Conservation (phyloP, 768 basidiomycete species). For the Rossbeevera mucosa region DNA sequence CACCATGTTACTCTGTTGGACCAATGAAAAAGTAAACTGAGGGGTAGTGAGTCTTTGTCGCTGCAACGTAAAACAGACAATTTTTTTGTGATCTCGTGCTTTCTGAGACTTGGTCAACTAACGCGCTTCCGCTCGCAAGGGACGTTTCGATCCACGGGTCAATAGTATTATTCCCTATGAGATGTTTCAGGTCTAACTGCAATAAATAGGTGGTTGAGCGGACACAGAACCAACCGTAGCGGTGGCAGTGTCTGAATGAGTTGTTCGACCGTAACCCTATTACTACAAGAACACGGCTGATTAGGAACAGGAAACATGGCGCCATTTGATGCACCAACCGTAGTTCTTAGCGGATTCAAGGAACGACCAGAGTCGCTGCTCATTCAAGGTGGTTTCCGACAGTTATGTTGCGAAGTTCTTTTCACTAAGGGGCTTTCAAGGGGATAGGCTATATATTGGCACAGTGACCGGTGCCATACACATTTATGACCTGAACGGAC, state of each 20-base stretch:
- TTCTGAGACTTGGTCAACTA: neutral
- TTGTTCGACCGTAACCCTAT: too few relatives aligned
- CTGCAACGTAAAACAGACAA: neutral
- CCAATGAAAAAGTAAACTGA: neutral
- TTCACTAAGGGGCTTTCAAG: conserved; percentile 28
- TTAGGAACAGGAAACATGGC: conserved; percentile 26
- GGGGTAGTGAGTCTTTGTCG: neutral
- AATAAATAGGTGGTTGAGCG: neutral
- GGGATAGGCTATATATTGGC: conserved; percentile 58
- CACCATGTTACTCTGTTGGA: neutral
- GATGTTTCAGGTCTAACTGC: neutral
- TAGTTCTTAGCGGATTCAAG: conserved; percentile 31
- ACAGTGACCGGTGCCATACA: conserved; percentile 53
- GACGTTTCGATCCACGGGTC: neutral
- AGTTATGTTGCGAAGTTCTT: neutral
- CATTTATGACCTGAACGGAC: conserved; percentile 44
- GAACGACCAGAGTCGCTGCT: conserved; percentile 34
- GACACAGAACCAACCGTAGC: too few relatives aligned
- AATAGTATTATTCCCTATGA: neutral
- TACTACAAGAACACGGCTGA: too few relatives aligned
- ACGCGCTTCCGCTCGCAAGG: neutral
- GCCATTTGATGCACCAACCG: conserved; percentile 27
- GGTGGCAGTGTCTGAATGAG: too few relatives aligned
- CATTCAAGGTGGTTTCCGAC: conserved; percentile 21
- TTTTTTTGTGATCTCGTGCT: neutral